phyloP scores from a whole-genome alignment of 805 yeast species.

The Dipodascus albidus region DNA sequence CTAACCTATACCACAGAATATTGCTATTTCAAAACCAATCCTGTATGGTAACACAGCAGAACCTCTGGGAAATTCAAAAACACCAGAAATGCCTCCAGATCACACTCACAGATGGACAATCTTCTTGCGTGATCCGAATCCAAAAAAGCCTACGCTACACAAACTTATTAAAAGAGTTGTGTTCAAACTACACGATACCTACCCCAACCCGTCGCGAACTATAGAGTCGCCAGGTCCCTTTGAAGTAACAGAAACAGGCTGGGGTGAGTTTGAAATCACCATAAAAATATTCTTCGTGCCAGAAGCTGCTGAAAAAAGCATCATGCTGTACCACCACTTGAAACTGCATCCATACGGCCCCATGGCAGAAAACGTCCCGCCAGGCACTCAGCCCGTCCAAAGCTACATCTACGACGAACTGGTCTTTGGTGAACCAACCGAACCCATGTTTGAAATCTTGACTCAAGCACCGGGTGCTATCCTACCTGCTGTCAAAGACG shows the following conservation, averaged over 20 bases:
- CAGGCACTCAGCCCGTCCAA: constrained; percentile 33
- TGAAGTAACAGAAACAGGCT: constrained; percentile 93
- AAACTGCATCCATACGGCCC: constrained; percentile 76
- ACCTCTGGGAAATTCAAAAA: constrained; percentile 45
- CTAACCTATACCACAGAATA: constrained; percentile 27
- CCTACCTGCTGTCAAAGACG: constrained; percentile 26
- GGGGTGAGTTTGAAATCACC: constrained; percentile 97
- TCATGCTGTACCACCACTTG: constrained; percentile 77
- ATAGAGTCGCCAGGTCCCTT: constrained; percentile 77
- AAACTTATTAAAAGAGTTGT: constrained; percentile 81
- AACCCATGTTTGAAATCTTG: constrained; percentile 66
- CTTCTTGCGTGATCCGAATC: constrained; percentile 64
- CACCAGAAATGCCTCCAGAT: constrained; percentile 57
- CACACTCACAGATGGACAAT: constrained; percentile 97
- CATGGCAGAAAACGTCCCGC: constrained; percentile 3
- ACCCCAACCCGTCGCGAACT: constrained; percentile 73
- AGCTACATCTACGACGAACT: constrained; percentile 74
- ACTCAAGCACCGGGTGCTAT: constrained; percentile 35
- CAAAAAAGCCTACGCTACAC: constrained; percentile 48
- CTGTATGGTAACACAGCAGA: constrained; percentile 72
- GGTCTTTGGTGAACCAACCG: constrained; percentile 94
- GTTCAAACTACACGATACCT: constrained; percentile 91
- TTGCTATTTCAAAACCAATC: constrained; percentile 68
- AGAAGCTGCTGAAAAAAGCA: constrained; percentile 81
- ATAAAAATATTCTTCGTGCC: constrained; percentile 76